phyloP scores from a whole-genome alignment of 805 yeast species.

The Zygotorulaspora florentina region DNA sequence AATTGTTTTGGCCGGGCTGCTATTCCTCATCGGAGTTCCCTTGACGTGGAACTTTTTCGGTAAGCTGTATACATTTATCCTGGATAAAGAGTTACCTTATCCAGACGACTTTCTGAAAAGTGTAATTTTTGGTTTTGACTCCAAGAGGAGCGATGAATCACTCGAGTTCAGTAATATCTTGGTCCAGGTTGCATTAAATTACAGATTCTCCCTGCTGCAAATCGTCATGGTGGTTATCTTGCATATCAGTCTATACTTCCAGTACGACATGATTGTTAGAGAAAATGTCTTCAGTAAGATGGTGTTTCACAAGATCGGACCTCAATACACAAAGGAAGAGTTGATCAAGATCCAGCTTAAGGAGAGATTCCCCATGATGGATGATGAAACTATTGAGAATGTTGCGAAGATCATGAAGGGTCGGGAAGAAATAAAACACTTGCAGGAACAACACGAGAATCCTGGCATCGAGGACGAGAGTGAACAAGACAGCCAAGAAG shows the following conservation, averaged over 20 bases:
- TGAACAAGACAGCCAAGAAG: slow-evolving; percentile 10
- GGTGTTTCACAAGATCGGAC: slow-evolving; percentile 56
- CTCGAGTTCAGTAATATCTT: slow-evolving; percentile 12
- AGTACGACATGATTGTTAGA: slow-evolving; percentile 65
- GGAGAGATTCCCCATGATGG: slow-evolving; percentile 34
- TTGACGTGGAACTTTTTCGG: slow-evolving; percentile 53
- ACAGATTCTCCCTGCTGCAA: slow-evolving; percentile 32
- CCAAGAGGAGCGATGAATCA: slow-evolving; percentile 8
- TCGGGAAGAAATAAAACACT: slow-evolving; percentile 25
- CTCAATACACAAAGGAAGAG: slow-evolving; percentile 30
- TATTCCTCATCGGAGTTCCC: slow-evolving; percentile 52
- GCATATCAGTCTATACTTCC: slow-evolving; percentile 47
- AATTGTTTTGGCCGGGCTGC: slow-evolving; percentile 30
- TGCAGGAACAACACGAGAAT: neutral
- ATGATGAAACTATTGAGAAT: slow-evolving; percentile 30
- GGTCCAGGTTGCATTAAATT: slow-evolving; percentile 19
- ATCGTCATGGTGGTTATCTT: slow-evolving; percentile 40
- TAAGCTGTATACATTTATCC: slow-evolving; percentile 50
- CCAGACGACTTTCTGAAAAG: slow-evolving; percentile 27
- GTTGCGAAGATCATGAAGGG: slow-evolving; percentile 28
- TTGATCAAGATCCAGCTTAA: slow-evolving; percentile 26
- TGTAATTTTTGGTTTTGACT: slow-evolving; percentile 24
- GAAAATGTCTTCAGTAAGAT: slow-evolving; percentile 66
- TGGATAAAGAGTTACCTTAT: slow-evolving; percentile 51
- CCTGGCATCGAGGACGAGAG: slow-evolving; percentile 10